Evolutionary conservation across 306 rosid species (phyloP).

Genomic region (Rubus parviflorus): DNA sequence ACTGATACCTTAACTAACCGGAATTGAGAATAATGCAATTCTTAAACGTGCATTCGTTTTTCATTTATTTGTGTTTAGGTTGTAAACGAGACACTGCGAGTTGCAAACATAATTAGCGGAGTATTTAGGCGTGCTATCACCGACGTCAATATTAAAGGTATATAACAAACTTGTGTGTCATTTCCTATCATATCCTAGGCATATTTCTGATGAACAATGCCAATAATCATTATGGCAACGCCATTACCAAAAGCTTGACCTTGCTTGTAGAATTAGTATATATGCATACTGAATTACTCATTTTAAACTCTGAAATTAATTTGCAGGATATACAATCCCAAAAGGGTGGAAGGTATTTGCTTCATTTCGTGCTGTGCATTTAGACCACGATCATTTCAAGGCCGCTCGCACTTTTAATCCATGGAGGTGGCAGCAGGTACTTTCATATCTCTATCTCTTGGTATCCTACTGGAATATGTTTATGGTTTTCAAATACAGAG

Average conservation of each 20-base stretch:
- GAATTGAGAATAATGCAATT: not conserved
- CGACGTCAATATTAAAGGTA: constrained; percentile 81
- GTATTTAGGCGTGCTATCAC: constrained; percentile 79
- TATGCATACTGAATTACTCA: no score
- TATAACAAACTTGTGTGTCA: not conserved
- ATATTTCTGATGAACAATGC: no score
- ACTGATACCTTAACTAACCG: not conserved
- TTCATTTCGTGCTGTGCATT: constrained; percentile 87
- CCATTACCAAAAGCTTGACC: no score
- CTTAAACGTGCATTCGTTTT: not conserved
- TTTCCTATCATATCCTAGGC: no score
- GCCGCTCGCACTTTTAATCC: constrained; percentile 93
- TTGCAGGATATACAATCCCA: constrained; percentile 80
- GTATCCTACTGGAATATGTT: not conserved
- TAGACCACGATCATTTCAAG: constrained; percentile 73
- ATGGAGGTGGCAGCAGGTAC: constrained; percentile 93
- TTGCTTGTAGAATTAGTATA: no score
- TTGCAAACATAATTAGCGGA: constrained; percentile 83
- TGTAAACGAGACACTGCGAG: constrained; percentile 85
- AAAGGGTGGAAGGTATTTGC: constrained; percentile 95
- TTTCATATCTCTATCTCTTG: not conserved
- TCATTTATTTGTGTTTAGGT: constrained; percentile 39
- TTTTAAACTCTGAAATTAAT: not conserved
- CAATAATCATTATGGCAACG: no score
- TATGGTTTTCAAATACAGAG: not conserved